phyloP scores from a whole-genome alignment of 177 flowering plant species.

The Vitis hybrid region DNA sequence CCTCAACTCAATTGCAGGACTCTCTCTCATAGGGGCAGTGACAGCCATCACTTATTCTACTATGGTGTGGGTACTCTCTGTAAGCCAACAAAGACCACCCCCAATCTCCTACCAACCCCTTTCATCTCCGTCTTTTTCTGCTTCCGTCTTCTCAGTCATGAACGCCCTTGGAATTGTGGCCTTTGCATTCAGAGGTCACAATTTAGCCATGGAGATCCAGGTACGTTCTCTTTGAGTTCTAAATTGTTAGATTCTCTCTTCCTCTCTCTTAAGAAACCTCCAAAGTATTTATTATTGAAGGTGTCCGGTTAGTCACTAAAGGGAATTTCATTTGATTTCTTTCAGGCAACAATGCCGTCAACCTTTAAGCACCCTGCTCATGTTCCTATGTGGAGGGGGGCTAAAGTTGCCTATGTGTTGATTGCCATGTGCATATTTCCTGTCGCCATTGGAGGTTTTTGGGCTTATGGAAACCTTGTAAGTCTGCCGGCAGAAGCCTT shows the following conservation, averaged over 20 bases:
- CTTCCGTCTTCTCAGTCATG: conserved; percentile 64
- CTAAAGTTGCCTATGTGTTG: conserved; percentile 90
- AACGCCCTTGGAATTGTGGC: conserved; percentile 95
- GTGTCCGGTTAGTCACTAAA: neutral
- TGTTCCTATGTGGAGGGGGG: conserved; percentile 99
- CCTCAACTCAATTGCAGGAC: conserved; percentile 96
- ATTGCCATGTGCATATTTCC: conserved; percentile 96
- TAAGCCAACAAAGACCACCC: conserved; percentile 85
- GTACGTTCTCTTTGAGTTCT: conserved; percentile 27
- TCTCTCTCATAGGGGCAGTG: conserved; percentile 90
- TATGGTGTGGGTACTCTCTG: conserved; percentile 97
- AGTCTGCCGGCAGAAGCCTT: conserved; percentile 23
- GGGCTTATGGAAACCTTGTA: conserved; percentile 98
- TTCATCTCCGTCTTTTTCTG: conserved; percentile 52
- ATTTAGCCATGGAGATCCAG: conserved; percentile 93
- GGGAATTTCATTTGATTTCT: conserved; percentile 7
- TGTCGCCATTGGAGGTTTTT: conserved; percentile 91
- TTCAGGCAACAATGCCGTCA: conserved; percentile 97
- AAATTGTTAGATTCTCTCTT: neutral
- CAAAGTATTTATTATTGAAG: neutral
- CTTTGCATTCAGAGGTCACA: conserved; percentile 96
- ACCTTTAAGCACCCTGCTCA: conserved; percentile 99
- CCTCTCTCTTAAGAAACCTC: neutral
- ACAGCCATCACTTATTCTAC: conserved; percentile 93
- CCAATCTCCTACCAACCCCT: conserved; percentile 77